Evolutionary conservation across 208 protist genomes (phyloP), one percentile per base, ranked within the genome.

Genomic region (Acanthamoeba royreba): DNA sequence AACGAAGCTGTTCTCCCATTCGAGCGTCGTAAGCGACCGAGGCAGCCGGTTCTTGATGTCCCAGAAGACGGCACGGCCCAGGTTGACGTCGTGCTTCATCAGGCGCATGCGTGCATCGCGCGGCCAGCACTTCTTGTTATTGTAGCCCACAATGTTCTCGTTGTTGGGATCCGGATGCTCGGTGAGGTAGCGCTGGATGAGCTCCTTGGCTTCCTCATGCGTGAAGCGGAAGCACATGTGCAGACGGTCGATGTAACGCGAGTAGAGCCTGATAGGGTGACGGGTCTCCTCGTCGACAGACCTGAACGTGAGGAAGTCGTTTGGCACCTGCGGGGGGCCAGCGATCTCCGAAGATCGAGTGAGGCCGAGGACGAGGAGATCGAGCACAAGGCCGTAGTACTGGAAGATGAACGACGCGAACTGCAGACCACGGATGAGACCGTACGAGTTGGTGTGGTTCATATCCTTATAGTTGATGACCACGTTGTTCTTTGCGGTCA

Each of bases 401-500:
- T 99, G 99, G 89, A 99, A 96, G 72, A 99, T 98, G 96, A 99
- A 99, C 1, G 98, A 98, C 25, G 99, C 98, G 95, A 99, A 99
- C 98, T 99, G 99, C 52, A 99, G 98, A 55, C 99, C 99, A 92
- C 99, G 98, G 85, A 99, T 98, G 15, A 99, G 91, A 52, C 99
- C 99, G 95, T 99, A 99, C 45, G 97, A 98, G 96, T 99, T 99
- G 85, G 99, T 98, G 97, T 99, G 99, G 95, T 97, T 99, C 99
- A 99, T 99, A 97, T 99, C 99, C 97, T 99, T 99, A 97, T 99
- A 99, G 95, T 98, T 99, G 31, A 99, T 96, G 2, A 98, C 98
- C 0, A 99, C 98, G 96, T 99, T 99, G 97, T 99, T 99, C 94
- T 99, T 99, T 79, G 99, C 98, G 40, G 99, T 99, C 96, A 99